Conservation (phyloP, 495 filamentous ascomycete genomes). For the Astrothelium macrocarpum region DNA sequence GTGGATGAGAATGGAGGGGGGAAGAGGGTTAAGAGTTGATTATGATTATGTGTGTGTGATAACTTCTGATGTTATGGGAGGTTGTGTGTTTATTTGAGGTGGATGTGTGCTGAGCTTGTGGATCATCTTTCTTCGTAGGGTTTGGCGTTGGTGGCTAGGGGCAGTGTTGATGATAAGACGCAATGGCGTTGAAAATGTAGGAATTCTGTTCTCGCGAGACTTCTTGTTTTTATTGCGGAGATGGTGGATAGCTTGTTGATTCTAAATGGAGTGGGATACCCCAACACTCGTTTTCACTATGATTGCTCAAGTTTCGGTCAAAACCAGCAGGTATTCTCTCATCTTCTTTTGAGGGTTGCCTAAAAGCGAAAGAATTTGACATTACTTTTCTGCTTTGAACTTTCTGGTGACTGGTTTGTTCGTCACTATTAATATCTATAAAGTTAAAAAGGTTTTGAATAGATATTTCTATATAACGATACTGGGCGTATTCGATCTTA, state of each 20-base stretch:
- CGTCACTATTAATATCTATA: no score
- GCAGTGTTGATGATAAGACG: not conserved
- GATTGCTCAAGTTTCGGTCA: no score
- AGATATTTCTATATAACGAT: no score
- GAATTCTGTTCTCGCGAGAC: not conserved
- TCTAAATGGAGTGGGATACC: not conserved
- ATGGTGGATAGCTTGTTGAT: not conserved
- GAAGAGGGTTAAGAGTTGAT: constrained; percentile 32
- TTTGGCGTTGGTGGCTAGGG: not conserved
- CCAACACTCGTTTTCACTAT: constrained; percentile 3
- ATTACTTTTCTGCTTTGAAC: no score
- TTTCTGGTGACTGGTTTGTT: no score
- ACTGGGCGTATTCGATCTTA: no score
- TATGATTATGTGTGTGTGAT: not conserved
- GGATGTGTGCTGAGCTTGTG: no score
- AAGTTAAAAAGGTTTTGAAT: no score
- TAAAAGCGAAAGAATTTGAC: no score
- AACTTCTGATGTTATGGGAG: not conserved
- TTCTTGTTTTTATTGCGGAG: not conserved
- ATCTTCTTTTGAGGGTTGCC: no score
- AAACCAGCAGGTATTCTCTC: no score
- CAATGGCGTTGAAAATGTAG: not conserved
- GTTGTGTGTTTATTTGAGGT: not conserved
- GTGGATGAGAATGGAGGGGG: constrained; percentile 21
- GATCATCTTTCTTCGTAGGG: not conserved